These are phyloP conservation scores for Magnaporthiopsis rhizophila DNA, from an alignment of 2,329 filamentous ascomycete genomes.

Conservation along the genomic window DNA sequence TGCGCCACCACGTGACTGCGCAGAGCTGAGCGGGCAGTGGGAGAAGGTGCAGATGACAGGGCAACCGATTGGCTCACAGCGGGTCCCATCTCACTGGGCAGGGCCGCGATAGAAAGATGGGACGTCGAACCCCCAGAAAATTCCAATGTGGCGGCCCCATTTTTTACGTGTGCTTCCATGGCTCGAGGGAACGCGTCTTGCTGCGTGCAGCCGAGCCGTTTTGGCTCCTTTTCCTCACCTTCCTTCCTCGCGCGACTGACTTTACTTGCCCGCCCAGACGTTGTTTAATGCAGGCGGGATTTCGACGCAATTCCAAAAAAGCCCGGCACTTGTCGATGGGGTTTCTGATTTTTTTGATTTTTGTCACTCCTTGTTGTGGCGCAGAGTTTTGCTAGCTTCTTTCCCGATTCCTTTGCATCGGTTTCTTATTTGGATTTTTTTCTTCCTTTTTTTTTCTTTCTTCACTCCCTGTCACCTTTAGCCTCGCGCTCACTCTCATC, in stretches of 20 bases:
- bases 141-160: not conserved
- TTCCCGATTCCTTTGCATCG: not conserved
- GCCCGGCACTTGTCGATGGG: not conserved
- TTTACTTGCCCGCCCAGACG: not conserved
- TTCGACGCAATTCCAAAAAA: not conserved
- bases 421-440: not conserved
- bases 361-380: not conserved
- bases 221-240: not conserved
- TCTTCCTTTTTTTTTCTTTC: not conserved
- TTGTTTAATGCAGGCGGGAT: not conserved
- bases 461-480: not conserved
- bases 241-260: not conserved
- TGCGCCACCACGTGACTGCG: not conserved
- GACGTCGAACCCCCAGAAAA: not conserved
- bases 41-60: not conserved
- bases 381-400: not conserved
- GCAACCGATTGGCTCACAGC: constrained; percentile 1
- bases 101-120: not conserved
- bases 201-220: not conserved
- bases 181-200: not conserved
- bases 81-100: not conserved
- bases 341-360: not conserved
- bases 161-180: not conserved
- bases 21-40: not conserved
- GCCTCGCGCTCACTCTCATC: not conserved